Conservation (phyloP, 2,329 filamentous ascomycete species). For the Cordyceps farinosa region DNA sequence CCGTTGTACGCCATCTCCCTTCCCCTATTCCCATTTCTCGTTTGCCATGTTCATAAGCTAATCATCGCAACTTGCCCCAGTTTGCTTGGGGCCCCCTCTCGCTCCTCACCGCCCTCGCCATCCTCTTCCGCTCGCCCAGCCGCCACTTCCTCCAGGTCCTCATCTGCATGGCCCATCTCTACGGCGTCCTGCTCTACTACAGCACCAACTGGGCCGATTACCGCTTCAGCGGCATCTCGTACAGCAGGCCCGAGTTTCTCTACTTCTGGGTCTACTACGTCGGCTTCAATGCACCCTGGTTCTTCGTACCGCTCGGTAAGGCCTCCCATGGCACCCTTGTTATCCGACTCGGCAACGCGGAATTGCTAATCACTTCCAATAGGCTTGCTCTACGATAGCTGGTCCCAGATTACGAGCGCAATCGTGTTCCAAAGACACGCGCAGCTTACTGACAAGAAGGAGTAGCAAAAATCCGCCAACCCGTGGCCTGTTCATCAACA, state of each 20-base stretch:
- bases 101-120: conserved; percentile 45
- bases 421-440: conserved; percentile 22
- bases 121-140: conserved; percentile 39
- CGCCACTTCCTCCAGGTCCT: conserved; percentile 51
- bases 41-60: not conserved
- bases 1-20: conserved; percentile 56
- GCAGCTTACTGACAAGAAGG: conserved; percentile 22
- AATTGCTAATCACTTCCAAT: not conserved
- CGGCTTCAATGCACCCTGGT: conserved; percentile 60
- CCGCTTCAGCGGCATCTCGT: conserved; percentile 41
- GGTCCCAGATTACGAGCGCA: conserved; percentile 26
- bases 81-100: conserved; percentile 58
- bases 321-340: conserved; percentile 19
- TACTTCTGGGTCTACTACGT: conserved; percentile 65
- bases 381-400: conserved; percentile 34
- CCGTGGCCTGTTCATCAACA: not conserved
- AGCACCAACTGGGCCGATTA: conserved; percentile 52
- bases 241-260: conserved; percentile 56
- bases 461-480: conserved; percentile 17
- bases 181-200: conserved; percentile 62
- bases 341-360: not conserved
- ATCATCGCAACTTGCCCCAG: conserved; percentile 26
- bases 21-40: not conserved
- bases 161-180: conserved; percentile 53
- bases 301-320: conserved; percentile 52